Conservation (phyloP, 2,329 filamentous ascomycete species). For the Colletotrichum salicis region DNA sequence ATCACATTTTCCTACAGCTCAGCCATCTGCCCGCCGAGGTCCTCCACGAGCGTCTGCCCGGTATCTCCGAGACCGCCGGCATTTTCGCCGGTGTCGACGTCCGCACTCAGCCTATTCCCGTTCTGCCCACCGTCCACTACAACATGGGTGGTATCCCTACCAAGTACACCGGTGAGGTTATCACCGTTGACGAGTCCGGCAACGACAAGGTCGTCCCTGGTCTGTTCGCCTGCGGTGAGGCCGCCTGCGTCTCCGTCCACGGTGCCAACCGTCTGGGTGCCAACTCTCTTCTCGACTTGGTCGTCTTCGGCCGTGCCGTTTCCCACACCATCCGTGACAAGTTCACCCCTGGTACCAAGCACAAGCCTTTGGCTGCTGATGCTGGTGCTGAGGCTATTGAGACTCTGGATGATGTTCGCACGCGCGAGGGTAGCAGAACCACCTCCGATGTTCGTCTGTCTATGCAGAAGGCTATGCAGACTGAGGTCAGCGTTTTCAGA, state of each 20-base stretch:
- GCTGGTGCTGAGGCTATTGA: slow-evolving; percentile 89
- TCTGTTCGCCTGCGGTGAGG: slow-evolving; percentile 96
- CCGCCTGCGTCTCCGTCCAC: slow-evolving; percentile 97
- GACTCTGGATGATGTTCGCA: slow-evolving; percentile 87
- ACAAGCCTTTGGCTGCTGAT: slow-evolving; percentile 83
- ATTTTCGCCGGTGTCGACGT: slow-evolving; percentile 99
- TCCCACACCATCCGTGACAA: slow-evolving; percentile 97
- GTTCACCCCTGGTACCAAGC: slow-evolving; percentile 83
- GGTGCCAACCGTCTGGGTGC: slow-evolving; percentile 97
- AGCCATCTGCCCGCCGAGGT: slow-evolving; percentile 93
- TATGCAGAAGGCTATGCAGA: slow-evolving; percentile 99
- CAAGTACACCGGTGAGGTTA: slow-evolving; percentile 94
- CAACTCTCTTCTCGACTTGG: slow-evolving; percentile 96
- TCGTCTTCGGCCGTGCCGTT: slow-evolving; percentile 97
- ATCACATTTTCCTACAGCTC: slow-evolving; percentile 98
- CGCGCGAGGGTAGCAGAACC: slow-evolving; percentile 83
- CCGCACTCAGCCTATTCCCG: slow-evolving; percentile 94
- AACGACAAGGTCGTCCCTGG: slow-evolving; percentile 94
- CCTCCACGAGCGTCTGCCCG: slow-evolving; percentile 93
- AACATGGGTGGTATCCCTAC: slow-evolving; percentile 99
- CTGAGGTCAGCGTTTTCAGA: slow-evolving; percentile 95
- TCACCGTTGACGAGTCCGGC: slow-evolving; percentile 86
- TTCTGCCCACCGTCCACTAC: slow-evolving; percentile 97
- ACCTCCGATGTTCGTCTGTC: slow-evolving; percentile 88
- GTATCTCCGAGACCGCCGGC: slow-evolving; percentile 97